These are phyloP conservation scores for Lipomyces yamanashiensis DNA, from an alignment of 805 yeast genomes.

Conservation along the genomic window DNA sequence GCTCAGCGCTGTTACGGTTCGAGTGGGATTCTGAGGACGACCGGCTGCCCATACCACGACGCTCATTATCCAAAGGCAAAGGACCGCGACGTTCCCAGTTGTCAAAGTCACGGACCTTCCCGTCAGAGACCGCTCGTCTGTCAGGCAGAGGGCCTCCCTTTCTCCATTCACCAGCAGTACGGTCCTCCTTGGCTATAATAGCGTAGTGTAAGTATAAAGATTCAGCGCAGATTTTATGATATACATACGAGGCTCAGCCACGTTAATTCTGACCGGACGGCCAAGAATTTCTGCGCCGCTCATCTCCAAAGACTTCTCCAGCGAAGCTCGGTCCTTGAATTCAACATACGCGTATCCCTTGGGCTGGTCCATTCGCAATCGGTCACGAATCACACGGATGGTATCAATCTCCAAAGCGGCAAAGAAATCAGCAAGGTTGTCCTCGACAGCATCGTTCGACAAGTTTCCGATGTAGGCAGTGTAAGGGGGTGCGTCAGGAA, in stretches of 20 bases:
- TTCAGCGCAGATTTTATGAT: background rate
- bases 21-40: slow-evolving; percentile 22
- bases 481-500: slow-evolving; percentile 91
- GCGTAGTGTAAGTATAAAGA: background rate
- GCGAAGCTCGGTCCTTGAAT: slow-evolving; percentile 77
- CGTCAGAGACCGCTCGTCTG: slow-evolving; percentile 24
- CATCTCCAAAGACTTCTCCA: slow-evolving; percentile 73
- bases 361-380: slow-evolving; percentile 61
- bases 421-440: slow-evolving; percentile 48
- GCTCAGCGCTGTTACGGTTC: slow-evolving; percentile 12
- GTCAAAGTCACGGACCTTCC: slow-evolving; percentile 56
- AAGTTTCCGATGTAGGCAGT: slow-evolving; percentile 87
- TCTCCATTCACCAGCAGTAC: slow-evolving; percentile 39
- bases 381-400: slow-evolving; percentile 76
- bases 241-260: slow-evolving; percentile 60
- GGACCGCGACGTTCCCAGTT: slow-evolving; percentile 46
- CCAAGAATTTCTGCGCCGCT: slow-evolving; percentile 73
- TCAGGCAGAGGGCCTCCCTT: slow-evolving; percentile 52
- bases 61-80: slow-evolving; percentile 32
- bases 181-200: slow-evolving; percentile 31
- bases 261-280: slow-evolving; percentile 71
- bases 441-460: slow-evolving; percentile 80
- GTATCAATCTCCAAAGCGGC: slow-evolving; percentile 55
- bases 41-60: slow-evolving; percentile 49
- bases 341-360: slow-evolving; percentile 91